These are phyloP conservation scores for Taxawa tesnikishii DNA, from an alignment of 2,329 filamentous ascomycete genomes.

Conservation along the genomic window DNA sequence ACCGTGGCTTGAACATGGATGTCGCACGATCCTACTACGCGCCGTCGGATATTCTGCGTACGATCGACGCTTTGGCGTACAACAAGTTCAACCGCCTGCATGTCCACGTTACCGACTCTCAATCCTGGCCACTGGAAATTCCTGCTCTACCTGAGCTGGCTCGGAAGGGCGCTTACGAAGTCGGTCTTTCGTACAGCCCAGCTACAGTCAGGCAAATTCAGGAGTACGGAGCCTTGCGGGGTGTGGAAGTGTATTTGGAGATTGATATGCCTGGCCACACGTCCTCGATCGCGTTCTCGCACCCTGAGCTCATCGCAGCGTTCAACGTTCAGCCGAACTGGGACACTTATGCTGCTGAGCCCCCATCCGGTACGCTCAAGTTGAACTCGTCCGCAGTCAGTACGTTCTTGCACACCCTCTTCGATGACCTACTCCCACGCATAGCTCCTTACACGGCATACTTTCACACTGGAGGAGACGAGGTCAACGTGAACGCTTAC, in stretches of 20 bases:
- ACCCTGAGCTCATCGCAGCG: constrained; percentile 61
- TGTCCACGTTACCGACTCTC: constrained; percentile 69
- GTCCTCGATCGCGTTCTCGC: constrained; percentile 50
- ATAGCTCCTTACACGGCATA: constrained; percentile 56
- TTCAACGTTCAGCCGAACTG: constrained; percentile 42
- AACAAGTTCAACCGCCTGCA: constrained; percentile 78
- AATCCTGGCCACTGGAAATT: constrained; percentile 77
- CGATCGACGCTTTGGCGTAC: constrained; percentile 64
- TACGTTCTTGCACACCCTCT: constrained; percentile 58
- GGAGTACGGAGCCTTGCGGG: constrained; percentile 54
- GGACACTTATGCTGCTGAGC: constrained; percentile 40
- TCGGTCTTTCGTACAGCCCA: constrained; percentile 54
- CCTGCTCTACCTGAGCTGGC: constrained; percentile 61
- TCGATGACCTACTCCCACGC: constrained; percentile 65
- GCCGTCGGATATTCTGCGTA: constrained; percentile 55
- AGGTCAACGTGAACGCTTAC: constrained; percentile 69
- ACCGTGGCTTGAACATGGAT: constrained; percentile 72
- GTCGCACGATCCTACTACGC: constrained; percentile 62
- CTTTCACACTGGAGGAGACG: constrained; percentile 82
- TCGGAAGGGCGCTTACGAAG: constrained; percentile 59
- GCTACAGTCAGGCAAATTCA: constrained; percentile 55
- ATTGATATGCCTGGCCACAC: constrained; percentile 77
- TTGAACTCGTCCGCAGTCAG: constrained; percentile 62
- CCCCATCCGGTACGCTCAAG: constrained; percentile 53
- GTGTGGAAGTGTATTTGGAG: constrained; percentile 61